These are phyloP conservation scores for Talaromyces islandicus DNA, from an alignment of 2,329 filamentous ascomycete genomes.

Conservation along the genomic window DNA sequence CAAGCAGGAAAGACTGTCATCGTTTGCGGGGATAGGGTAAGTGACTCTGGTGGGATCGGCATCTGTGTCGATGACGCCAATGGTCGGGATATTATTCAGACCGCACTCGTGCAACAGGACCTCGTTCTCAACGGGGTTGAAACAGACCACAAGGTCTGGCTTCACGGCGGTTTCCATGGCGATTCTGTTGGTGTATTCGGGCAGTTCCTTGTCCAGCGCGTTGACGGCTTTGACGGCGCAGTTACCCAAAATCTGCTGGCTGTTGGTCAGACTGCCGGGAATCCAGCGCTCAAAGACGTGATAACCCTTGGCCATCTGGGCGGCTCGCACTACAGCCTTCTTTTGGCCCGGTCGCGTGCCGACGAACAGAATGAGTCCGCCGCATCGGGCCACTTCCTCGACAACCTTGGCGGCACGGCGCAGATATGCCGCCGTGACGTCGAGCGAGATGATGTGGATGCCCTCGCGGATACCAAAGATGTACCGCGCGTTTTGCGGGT, in stretches of 20 bases:
- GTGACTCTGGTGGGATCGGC: conserved; percentile 89
- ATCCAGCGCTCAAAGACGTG: conserved; percentile 93
- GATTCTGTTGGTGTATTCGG: conserved; percentile 62
- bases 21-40: conserved; percentile 93
- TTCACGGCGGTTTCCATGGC: conserved; percentile 60
- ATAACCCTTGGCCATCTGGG: conserved; percentile 69
- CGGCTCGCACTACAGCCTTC: conserved; percentile 72
- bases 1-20: conserved; percentile 83
- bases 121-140: conserved; percentile 92
- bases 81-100: conserved; percentile 80
- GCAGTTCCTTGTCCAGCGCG: conserved; percentile 59
- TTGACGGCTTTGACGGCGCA: conserved; percentile 71
- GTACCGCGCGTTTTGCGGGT: conserved; percentile 87
- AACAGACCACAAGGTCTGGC: conserved; percentile 84
- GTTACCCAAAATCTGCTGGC: conserved; percentile 73
- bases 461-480: conserved; percentile 86
- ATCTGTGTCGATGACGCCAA: conserved; percentile 92
- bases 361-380: conserved; percentile 83
- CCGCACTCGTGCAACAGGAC: conserved; percentile 87
- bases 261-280: conserved; percentile 86
- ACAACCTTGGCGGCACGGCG: conserved; percentile 91
- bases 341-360: conserved; percentile 80
- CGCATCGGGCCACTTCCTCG: conserved; percentile 73
- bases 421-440: conserved; percentile 80
- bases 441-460: conserved; percentile 88